Conservation (phyloP, 2,329 filamentous ascomycete species). For the Microsporum canis region DNA sequence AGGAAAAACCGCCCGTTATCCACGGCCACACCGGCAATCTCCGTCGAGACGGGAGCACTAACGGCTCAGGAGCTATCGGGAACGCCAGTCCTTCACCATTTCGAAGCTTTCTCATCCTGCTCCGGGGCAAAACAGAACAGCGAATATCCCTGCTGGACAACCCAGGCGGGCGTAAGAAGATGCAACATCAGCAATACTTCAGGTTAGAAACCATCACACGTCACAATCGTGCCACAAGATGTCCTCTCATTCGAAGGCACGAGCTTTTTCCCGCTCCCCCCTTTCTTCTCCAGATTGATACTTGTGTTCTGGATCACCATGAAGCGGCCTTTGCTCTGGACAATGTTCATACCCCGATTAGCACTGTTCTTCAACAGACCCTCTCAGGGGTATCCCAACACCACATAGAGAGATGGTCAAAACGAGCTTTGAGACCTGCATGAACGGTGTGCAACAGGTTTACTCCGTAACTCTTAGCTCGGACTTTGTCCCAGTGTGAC, state of each 20-base stretch:
- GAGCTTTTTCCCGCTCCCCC: background rate
- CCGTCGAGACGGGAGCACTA: background rate
- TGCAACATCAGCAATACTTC: background rate
- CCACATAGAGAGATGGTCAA: background rate
- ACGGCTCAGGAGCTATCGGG: background rate
- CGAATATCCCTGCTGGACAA: background rate
- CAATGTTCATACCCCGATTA: background rate
- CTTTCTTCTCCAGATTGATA: background rate
- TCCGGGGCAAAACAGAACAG: background rate
- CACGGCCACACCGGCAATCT: background rate
- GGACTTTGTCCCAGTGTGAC: background rate
- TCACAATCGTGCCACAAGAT: background rate
- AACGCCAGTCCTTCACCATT: background rate
- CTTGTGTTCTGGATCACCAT: background rate
- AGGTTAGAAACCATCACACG: background rate
- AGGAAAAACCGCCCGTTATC: background rate
- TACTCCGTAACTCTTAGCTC: background rate
- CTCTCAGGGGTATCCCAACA: background rate
- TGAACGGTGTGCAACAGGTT: conserved; percentile 1
- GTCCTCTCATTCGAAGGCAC: background rate
- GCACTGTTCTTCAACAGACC: background rate
- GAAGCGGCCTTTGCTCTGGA: background rate
- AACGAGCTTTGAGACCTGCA: conserved; percentile 3
- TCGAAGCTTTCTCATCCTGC: background rate
- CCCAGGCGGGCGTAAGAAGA: background rate